phyloP scores from a whole-genome alignment of 768 basidiomycete species.

The Leucosporidium scottii region DNA sequence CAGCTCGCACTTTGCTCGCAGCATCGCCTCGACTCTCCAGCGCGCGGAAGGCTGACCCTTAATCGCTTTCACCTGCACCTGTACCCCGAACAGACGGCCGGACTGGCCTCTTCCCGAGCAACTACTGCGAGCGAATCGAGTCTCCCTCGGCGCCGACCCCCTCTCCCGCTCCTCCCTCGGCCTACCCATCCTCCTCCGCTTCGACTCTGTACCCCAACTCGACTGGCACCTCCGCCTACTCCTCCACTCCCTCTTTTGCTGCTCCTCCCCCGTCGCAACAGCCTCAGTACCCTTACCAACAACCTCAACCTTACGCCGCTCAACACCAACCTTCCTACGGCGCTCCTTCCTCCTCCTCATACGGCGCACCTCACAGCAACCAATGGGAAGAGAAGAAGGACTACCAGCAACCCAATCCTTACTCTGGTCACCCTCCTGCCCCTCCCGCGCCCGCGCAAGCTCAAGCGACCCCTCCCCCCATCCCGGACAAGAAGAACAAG shows the following conservation, averaged over 20 bases:
- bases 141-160: not conserved
- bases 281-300: not conserved
- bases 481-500: not conserved
- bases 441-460: not conserved
- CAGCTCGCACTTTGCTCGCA: not conserved
- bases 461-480: not conserved
- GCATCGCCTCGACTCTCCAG: not conserved
- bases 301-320: not conserved
- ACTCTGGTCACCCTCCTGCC: not conserved
- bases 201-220: not conserved
- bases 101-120: constrained; percentile 70
- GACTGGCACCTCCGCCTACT: not conserved
- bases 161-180: not conserved
- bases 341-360: too few relatives aligned
- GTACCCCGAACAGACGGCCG: constrained; percentile 47
- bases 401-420: not conserved
- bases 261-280: not conserved
- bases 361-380: too few relatives aligned
- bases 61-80: constrained; percentile 22
- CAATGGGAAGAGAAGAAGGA: too few relatives aligned
- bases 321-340: too few relatives aligned
- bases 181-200: not conserved
- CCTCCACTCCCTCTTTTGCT: not conserved
- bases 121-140: constrained; percentile 28
- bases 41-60: not conserved